Evolutionary conservation across 2,329 filamentous ascomycete species (phyloP).

Genomic region (Didymella arachidicola): DNA sequence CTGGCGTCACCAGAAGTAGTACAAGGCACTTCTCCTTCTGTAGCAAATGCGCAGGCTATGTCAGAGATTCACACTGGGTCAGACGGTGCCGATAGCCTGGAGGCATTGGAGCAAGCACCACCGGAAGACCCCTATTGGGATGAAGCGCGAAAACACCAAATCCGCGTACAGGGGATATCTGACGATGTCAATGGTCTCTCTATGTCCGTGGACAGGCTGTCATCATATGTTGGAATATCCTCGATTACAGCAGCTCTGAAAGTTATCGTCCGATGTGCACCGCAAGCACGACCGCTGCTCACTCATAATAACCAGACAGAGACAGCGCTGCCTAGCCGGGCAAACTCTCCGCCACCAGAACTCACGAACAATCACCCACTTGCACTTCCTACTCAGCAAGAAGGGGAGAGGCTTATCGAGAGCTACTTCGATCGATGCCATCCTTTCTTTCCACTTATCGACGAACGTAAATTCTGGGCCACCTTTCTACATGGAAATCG

Average conservation of each 20-base stretch:
- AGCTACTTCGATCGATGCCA: conserved; percentile 80
- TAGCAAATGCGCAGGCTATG: conserved; percentile 41
- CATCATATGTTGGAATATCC: conserved; percentile 75
- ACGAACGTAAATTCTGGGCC: conserved; percentile 73
- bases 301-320: conserved; percentile 53
- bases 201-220: conserved; percentile 65
- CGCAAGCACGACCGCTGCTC: conserved; percentile 58
- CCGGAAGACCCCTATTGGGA: conserved; percentile 71
- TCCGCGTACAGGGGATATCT: conserved; percentile 61
- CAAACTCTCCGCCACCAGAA: conserved; percentile 48
- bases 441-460: conserved; percentile 75
- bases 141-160: conserved; percentile 60
- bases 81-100: conserved; percentile 62
- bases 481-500: conserved; percentile 69
- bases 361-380: conserved; percentile 44
- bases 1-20: conserved; percentile 51
- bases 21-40: conserved; percentile 45
- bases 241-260: conserved; percentile 78
- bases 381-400: conserved; percentile 65
- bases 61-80: conserved; percentile 51
- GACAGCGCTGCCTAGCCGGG: conserved; percentile 48
- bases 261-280: conserved; percentile 69
- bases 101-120: conserved; percentile 74
- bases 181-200: conserved; percentile 77
- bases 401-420: conserved; percentile 73